These are phyloP conservation scores for Borovskyia barvae DNA, from an alignment of 208 protist genomes.

Conservation along the genomic window DNA sequence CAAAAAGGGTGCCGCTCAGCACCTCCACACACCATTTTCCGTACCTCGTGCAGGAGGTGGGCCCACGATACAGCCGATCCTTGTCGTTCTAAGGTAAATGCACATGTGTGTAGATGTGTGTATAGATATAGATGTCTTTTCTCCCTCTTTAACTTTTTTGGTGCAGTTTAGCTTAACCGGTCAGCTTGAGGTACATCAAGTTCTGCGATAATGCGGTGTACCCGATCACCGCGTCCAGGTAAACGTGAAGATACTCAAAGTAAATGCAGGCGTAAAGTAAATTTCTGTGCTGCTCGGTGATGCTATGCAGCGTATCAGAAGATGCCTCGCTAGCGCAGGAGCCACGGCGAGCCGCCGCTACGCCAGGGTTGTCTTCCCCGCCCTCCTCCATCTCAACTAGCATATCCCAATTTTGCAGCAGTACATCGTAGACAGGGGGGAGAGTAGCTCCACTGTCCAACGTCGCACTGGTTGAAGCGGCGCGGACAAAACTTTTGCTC, in stretches of 20 bases:
- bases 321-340: not conserved
- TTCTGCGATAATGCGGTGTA: constrained; percentile 72
- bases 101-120: too few species aligned
- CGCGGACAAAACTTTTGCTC: constrained; percentile 7
- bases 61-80: too few species aligned
- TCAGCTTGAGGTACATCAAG: constrained; percentile 34
- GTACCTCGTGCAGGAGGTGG: too few species aligned
- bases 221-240: constrained; percentile 60
- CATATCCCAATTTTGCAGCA: constrained; percentile 25
- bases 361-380: not conserved
- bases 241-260: constrained; percentile 59
- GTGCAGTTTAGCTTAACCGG: not conserved
- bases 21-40: too few species aligned
- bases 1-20: too few species aligned
- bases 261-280: constrained; percentile 38
- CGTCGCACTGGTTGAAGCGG: constrained; percentile 12
- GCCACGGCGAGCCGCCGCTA: not conserved
- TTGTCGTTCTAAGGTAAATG: too few species aligned
- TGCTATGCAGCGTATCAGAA: constrained; percentile 9
- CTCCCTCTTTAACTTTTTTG: not conserved
- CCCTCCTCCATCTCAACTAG: constrained; percentile 10
- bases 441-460: constrained; percentile 1
- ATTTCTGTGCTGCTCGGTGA: constrained; percentile 30
- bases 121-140: not conserved
- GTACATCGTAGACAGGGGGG: constrained; percentile 22